These are phyloP conservation scores for Termitomyces sp. DNA, from an alignment of 768 basidiomycete species.

Conservation along the genomic window DNA sequence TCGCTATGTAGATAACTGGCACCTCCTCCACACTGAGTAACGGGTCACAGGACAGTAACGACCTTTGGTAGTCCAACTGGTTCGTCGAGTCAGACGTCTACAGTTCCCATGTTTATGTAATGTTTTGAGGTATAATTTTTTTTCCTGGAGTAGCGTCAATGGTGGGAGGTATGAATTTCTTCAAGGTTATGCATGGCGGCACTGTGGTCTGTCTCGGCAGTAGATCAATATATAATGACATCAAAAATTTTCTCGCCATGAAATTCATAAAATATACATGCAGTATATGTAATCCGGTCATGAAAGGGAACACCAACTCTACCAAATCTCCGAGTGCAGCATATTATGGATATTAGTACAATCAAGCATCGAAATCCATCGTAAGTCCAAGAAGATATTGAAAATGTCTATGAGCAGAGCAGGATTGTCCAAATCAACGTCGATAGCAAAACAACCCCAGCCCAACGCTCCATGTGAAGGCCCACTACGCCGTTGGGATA, in stretches of 20 bases:
- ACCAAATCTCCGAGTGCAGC: background rate
- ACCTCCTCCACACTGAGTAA: no score
- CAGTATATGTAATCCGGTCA: background rate
- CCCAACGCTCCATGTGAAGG: background rate
- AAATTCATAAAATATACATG: background rate
- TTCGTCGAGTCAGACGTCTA: no score
- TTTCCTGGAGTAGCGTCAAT: no score
- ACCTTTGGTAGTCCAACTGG: no score
- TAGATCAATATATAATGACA: background rate
- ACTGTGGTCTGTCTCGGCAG: no score
- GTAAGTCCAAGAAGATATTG: background rate
- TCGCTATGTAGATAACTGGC: no score
- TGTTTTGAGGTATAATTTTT: no score
- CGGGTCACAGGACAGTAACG: no score
- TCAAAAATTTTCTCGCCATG: background rate
- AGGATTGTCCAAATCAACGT: background rate
- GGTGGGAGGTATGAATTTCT: no score
- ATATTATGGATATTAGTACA: background rate
- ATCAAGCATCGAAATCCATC: background rate
- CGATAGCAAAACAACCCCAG: background rate
- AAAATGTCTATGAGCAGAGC: background rate
- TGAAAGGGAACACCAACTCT: background rate
- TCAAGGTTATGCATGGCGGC: no score
- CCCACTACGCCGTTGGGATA: conserved; percentile 1
- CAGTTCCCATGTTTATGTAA: no score